phyloP scores from a whole-genome alignment of 306 rosid species.

The Sicyos edulis region DNA sequence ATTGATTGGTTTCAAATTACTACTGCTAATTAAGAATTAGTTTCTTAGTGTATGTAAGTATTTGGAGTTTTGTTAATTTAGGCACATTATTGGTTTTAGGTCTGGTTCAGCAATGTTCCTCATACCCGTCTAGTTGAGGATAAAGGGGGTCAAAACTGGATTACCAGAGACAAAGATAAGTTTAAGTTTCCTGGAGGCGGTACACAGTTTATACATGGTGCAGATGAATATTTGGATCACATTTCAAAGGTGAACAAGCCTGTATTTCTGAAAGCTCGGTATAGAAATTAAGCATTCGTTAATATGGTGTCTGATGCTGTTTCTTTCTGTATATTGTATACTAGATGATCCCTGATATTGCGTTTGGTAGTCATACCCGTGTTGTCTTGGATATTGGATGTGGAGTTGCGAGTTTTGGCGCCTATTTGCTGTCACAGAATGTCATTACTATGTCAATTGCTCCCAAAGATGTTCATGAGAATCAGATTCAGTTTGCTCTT shows the following conservation, averaged over 20 bases:
- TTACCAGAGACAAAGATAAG: constrained; percentile 49
- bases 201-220: constrained; percentile 77
- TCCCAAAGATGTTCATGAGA: constrained; percentile 75
- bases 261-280: background rate
- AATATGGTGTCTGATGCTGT: background rate
- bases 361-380: constrained; percentile 55
- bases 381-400: constrained; percentile 80
- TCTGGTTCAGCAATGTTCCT: constrained; percentile 86
- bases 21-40: constrained; percentile 6
- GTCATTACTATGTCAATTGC: constrained; percentile 72
- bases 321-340: constrained; percentile 1
- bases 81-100: constrained; percentile 31
- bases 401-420: constrained; percentile 93
- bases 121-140: constrained; percentile 71
- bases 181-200: constrained; percentile 75
- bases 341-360: constrained; percentile 78
- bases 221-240: constrained; percentile 63
- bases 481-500: constrained; percentile 88
- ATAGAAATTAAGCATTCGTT: background rate
- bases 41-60: background rate
- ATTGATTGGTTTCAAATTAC: background rate
- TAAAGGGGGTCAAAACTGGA: constrained; percentile 89
- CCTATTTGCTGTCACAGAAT: constrained; percentile 61
- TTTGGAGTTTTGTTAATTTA: background rate
- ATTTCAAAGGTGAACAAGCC: constrained; percentile 48